Conservation (phyloP, 169 alveolate genomes). For the Cryptosporidium andersoni region DNA sequence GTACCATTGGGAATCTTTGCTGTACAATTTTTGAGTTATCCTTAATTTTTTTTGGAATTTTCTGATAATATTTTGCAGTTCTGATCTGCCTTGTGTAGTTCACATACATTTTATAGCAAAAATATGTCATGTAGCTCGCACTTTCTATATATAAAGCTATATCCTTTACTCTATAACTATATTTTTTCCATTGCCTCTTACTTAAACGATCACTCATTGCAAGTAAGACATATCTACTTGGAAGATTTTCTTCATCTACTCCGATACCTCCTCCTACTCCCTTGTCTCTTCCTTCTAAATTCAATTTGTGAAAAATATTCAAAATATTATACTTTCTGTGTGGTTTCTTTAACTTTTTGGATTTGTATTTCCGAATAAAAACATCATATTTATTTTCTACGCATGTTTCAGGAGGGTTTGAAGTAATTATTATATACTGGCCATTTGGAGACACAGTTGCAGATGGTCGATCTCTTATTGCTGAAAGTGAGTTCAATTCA, state of each 20-base stretch:
- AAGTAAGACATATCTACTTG: constrained; percentile 27
- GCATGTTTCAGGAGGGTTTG: constrained; percentile 25
- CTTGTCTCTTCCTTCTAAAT: constrained; percentile 29
- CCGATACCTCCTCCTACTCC: constrained; percentile 30
- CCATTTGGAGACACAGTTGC: constrained; percentile 70
- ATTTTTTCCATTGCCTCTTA: constrained; percentile 50
- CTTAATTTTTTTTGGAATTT: constrained; percentile 46
- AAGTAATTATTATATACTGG: constrained; percentile 29
- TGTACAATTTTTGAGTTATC: constrained; percentile 52
- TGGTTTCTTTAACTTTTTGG: constrained; percentile 11
- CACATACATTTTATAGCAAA: constrained; percentile 27
- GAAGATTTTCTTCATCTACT: constrained; percentile 30
- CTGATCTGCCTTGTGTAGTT: constrained; percentile 22
- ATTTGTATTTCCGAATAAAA: constrained; percentile 25
- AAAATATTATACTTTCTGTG: constrained; percentile 3
- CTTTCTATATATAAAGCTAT: constrained; percentile 47
- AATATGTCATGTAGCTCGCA: constrained; percentile 26
- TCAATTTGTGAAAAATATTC: constrained; percentile 35
- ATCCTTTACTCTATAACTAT: constrained; percentile 36
- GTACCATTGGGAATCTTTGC: constrained; percentile 41
- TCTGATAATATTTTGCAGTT: constrained; percentile 46
- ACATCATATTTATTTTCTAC: constrained; percentile 57
- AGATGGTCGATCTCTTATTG: constrained; percentile 60
- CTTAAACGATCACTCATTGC: constrained; percentile 54
- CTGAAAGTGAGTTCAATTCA: constrained; percentile 36